phyloP scores from a whole-genome alignment of 805 yeast species.

The Metschnikowia henanensis region DNA sequence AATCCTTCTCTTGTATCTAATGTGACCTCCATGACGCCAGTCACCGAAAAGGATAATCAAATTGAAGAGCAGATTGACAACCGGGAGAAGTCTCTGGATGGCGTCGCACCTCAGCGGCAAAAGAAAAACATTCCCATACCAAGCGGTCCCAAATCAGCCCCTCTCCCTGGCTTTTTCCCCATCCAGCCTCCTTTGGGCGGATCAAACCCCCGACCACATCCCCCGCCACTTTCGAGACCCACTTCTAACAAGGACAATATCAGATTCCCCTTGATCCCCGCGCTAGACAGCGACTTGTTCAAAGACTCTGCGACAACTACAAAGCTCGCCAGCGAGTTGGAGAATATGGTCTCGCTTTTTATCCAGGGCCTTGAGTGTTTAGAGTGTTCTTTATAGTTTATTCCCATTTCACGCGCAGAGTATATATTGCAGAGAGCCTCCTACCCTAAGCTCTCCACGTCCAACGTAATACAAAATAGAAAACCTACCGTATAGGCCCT shows the following conservation, averaged over 20 bases:
- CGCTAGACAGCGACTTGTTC: slow-evolving; percentile 37
- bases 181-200: background rate
- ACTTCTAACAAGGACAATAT: slow-evolving; percentile 1
- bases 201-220: slow-evolving; percentile 1
- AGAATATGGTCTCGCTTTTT: slow-evolving; percentile 37
- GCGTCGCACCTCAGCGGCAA: slow-evolving; percentile 3
- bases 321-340: slow-evolving; percentile 37
- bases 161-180: slow-evolving; percentile 8
- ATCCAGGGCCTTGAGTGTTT: slow-evolving; percentile 42
- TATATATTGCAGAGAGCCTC: too few relatives aligned
- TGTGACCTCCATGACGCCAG: slow-evolving; percentile 77
- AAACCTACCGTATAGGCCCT: too few relatives aligned
- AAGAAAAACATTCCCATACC: slow-evolving; percentile 3
- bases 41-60: slow-evolving; percentile 53
- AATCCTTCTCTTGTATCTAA: slow-evolving; percentile 50
- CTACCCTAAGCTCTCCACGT: too few relatives aligned
- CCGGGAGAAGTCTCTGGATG: slow-evolving; percentile 5
- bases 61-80: slow-evolving; percentile 12
- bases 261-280: slow-evolving; percentile 39
- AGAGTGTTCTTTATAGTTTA: slow-evolving; percentile 20
- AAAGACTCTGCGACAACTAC: slow-evolving; percentile 36
- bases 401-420: too few relatives aligned
- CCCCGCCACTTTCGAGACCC: slow-evolving; percentile 1
- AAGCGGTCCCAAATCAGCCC: slow-evolving; percentile 16
- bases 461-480: too few relatives aligned